phyloP scores from a whole-genome alignment of 1,284 basidiomycete species.

The Boletus holoroseus region DNA sequence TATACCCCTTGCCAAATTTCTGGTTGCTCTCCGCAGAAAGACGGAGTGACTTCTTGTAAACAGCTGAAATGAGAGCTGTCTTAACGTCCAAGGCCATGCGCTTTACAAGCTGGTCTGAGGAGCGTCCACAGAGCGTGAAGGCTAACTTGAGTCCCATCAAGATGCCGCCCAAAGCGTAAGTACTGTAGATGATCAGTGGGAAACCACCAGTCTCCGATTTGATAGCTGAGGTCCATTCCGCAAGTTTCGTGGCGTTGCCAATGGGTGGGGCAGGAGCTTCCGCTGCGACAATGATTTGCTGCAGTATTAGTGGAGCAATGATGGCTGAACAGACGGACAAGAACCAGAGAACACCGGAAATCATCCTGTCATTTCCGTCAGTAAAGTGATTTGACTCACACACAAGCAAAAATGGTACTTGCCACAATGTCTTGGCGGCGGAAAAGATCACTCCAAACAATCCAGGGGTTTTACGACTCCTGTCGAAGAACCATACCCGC shows the following conservation, averaged over 20 bases:
- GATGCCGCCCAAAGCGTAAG: conserved; percentile 23
- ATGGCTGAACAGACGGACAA: conserved; percentile 22
- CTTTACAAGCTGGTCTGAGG: conserved; percentile 30
- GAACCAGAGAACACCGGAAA: conserved; percentile 29
- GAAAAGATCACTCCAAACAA: conserved; percentile 21
- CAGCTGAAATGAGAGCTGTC: conserved; percentile 27
- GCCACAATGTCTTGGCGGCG: conserved; percentile 18
- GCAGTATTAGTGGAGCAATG: conserved; percentile 24
- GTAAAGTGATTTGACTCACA: background rate
- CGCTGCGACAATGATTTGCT: conserved; percentile 28
- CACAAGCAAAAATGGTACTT: background rate
- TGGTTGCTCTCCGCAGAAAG: conserved; percentile 27
- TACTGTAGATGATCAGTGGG: conserved; percentile 25
- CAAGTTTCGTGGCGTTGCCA: conserved; percentile 21
- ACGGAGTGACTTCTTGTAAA: conserved; percentile 30
- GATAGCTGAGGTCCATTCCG: conserved; percentile 19
- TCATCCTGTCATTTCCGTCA: conserved; percentile 17
- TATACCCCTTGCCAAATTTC: conserved; percentile 26
- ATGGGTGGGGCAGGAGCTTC: conserved; percentile 19
- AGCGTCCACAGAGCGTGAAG: conserved; percentile 25
- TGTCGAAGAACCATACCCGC: conserved; percentile 19
- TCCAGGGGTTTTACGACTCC: conserved; percentile 9
- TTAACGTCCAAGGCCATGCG: conserved; percentile 30
- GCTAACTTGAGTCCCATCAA: conserved; percentile 26
- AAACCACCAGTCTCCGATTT: conserved; percentile 25